phyloP scores from a whole-genome alignment of 73 alveolate species.

The Paramecium caudatum region DNA sequence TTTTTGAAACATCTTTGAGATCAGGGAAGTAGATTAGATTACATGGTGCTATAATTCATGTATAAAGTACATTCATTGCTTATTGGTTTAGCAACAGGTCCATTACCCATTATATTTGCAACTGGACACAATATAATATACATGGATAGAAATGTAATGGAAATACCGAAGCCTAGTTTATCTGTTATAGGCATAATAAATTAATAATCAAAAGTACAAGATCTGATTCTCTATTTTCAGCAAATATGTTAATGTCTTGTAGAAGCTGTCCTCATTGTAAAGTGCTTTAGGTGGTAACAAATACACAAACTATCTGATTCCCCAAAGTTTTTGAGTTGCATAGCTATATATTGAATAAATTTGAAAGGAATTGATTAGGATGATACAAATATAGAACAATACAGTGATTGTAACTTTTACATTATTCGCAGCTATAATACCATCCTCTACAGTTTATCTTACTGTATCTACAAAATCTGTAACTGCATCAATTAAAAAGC shows the following conservation, averaged over 20 bases:
- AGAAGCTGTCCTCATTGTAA: slow-evolving; percentile 42
- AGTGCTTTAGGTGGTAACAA: slow-evolving; percentile 63
- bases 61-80: slow-evolving; percentile 7
- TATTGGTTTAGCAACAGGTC: neutral
- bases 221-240: slow-evolving; percentile 57
- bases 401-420: neutral
- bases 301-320: slow-evolving; percentile 41
- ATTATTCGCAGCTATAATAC: neutral
- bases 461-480: slow-evolving; percentile 17
- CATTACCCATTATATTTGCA: neutral
- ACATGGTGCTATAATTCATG: neutral
- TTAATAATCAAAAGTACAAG: slow-evolving; percentile 28
- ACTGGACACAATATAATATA: neutral
- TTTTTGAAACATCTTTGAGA: slow-evolving; percentile 15
- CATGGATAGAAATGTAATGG: neutral
- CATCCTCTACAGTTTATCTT: neutral
- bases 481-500: slow-evolving; percentile 31
- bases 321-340: neutral
- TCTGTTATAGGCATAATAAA: slow-evolving; percentile 27
- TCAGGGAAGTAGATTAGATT: slow-evolving; percentile 1
- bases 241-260: slow-evolving; percentile 25
- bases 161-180: slow-evolving; percentile 27
- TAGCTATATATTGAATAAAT: neutral
- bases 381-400: neutral
- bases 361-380: neutral